Evolutionary conservation across 2,329 filamentous ascomycete genomes (phyloP).

Genomic region (Cadophora gregata): DNA sequence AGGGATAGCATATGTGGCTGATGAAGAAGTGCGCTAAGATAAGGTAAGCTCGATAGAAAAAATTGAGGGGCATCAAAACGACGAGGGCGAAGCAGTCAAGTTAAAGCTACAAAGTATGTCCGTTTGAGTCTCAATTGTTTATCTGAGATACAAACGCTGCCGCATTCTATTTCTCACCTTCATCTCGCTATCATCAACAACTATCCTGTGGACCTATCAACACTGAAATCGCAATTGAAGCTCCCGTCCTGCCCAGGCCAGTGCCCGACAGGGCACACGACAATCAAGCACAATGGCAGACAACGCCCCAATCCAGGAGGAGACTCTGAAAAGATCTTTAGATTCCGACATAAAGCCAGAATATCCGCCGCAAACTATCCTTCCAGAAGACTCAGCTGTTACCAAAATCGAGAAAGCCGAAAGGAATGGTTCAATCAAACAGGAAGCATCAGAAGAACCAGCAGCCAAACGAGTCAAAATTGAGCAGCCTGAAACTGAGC

Average conservation of each 20-base stretch:
- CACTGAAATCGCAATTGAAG: neutral
- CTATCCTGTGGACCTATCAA: neutral
- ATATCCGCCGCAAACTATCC: slow-evolving; percentile 34
- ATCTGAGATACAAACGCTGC: neutral
- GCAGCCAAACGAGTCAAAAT: slow-evolving; percentile 66
- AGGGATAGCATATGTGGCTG: slow-evolving; percentile 19
- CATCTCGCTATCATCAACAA: neutral
- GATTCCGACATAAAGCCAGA: slow-evolving; percentile 32
- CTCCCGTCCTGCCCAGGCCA: neutral
- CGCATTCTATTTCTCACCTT: neutral
- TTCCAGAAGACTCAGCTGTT: slow-evolving; percentile 40
- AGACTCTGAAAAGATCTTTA: slow-evolving; percentile 40
- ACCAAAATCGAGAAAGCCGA: slow-evolving; percentile 43
- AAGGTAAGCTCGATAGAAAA: slow-evolving; percentile 39
- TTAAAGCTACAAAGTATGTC: neutral
- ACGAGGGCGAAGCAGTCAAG: neutral
- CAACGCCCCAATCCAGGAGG: slow-evolving; percentile 29
- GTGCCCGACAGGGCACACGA: neutral
- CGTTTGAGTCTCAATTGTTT: neutral
- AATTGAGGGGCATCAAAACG: slow-evolving; percentile 28
- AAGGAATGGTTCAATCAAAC: slow-evolving; percentile 39
- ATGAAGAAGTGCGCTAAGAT: slow-evolving; percentile 36
- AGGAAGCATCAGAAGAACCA: slow-evolving; percentile 46
- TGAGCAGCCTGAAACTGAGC: slow-evolving; percentile 48
- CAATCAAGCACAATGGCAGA: slow-evolving; percentile 33